Conservation (phyloP, 2,329 filamentous ascomycete species). For the Trichoderma endophyticum region DNA sequence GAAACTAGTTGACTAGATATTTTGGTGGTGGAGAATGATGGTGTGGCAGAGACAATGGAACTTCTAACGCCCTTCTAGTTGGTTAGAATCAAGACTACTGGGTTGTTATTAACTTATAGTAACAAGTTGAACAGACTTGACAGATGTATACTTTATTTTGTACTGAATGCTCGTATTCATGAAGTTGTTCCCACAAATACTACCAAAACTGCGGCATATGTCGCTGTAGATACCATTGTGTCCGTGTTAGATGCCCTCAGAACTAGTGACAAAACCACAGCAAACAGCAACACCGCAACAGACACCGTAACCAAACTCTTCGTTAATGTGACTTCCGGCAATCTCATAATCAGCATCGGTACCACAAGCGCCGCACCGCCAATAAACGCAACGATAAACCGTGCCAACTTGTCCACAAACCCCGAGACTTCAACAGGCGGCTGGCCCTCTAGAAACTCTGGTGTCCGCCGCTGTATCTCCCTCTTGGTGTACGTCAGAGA, state of each 20-base stretch:
- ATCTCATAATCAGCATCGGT: neutral
- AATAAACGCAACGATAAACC: neutral
- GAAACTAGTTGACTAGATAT: neutral
- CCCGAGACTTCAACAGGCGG: neutral
- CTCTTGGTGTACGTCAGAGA: neutral
- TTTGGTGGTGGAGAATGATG: neutral
- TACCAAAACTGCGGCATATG: neutral
- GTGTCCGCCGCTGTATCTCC: neutral
- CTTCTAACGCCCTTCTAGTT: neutral
- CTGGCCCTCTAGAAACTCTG: neutral
- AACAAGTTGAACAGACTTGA: no score
- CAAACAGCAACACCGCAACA: neutral
- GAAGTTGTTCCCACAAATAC: neutral
- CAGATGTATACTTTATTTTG: no score
- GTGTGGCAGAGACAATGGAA: neutral
- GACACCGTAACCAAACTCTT: neutral
- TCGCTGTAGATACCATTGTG: neutral
- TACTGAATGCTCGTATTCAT: no score
- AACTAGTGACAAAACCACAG: neutral
- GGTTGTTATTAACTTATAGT: no score
- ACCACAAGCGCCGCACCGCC: neutral
- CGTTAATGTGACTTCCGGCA: neutral
- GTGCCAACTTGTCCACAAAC: neutral
- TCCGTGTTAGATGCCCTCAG: neutral
- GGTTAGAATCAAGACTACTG: neutral